Percentiles rank a stretch among this genome's conserved stretches.
phyloP scores from a whole-genome alignment of 768 basidiomycete genomes.

The Boletus speciosus region DNA sequence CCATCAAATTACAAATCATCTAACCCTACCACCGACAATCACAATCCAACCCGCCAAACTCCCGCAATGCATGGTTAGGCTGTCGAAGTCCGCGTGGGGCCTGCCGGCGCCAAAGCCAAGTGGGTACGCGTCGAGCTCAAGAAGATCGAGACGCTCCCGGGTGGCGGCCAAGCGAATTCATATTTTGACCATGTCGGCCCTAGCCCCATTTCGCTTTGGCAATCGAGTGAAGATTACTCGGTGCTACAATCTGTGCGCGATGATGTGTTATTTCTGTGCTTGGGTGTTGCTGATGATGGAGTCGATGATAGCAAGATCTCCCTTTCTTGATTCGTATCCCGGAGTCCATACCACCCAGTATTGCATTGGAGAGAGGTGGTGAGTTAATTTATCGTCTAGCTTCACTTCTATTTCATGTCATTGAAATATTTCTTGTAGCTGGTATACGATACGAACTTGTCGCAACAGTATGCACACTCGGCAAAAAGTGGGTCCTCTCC shows the following conservation, averaged over 20 bases:
- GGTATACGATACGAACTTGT: conserved; percentile 90
- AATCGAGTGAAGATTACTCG: conserved; percentile 70
- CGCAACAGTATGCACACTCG: conserved; percentile 80
- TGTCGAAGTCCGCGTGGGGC: conserved; percentile 77
- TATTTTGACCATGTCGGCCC: conserved; percentile 80
- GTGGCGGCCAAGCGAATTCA: conserved; percentile 62
- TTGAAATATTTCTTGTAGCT: conserved; percentile 40
- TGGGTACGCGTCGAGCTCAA: conserved; percentile 91
- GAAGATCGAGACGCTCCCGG: conserved; percentile 82
- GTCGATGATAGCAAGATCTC: conserved; percentile 65
- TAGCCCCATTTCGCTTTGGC: conserved; percentile 83
- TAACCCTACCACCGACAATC: conserved; percentile 4
- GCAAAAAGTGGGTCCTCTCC: conserved; percentile 62
- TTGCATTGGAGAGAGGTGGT: conserved; percentile 77
- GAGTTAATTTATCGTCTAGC: conserved; percentile 12
- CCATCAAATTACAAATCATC: background rate
- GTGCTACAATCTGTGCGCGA: conserved; percentile 58
- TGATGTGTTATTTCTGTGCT: background rate
- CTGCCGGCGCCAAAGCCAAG: conserved; percentile 79
- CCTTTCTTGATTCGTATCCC: conserved; percentile 90
- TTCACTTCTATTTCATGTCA: background rate
- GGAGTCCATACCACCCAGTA: conserved; percentile 84
- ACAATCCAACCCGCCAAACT: background rate
- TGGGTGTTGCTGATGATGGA: background rate
- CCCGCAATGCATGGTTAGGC: conserved; percentile 44